Conservation (phyloP, 2,329 filamentous ascomycete genomes). For the Alternaria novae-zelandiae region DNA sequence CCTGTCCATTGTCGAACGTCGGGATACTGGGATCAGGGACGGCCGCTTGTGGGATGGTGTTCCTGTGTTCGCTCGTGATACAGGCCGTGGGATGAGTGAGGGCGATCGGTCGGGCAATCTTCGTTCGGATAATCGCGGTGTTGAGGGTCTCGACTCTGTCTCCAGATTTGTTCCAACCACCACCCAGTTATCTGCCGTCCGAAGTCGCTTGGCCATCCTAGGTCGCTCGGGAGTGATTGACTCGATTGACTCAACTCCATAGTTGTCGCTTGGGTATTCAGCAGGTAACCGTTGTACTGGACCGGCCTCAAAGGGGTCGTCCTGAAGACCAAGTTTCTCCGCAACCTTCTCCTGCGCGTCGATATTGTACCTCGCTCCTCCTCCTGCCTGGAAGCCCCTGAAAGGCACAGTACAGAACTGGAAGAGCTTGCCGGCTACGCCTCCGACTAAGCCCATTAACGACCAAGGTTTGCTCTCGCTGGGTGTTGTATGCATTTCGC, state of each 20-base stretch:
- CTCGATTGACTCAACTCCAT: slow-evolving; percentile 53
- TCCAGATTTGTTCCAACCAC: slow-evolving; percentile 54
- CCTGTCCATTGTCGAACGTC: slow-evolving; percentile 45
- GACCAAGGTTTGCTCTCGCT: slow-evolving; percentile 36
- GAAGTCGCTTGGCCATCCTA: slow-evolving; percentile 55
- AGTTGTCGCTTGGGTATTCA: slow-evolving; percentile 60
- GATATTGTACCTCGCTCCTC: slow-evolving; percentile 73
- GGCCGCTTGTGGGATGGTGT: slow-evolving; percentile 34
- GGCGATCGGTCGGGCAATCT: slow-evolving; percentile 35
- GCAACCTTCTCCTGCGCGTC: slow-evolving; percentile 41
- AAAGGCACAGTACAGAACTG: slow-evolving; percentile 81
- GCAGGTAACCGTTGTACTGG: slow-evolving; percentile 53
- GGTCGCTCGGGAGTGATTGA: slow-evolving; percentile 53
- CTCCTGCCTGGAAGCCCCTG: slow-evolving; percentile 84
- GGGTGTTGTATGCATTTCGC: slow-evolving; percentile 23
- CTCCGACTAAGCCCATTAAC: slow-evolving; percentile 67
- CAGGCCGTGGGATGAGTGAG: slow-evolving; percentile 46
- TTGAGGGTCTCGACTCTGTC: slow-evolving; percentile 62
- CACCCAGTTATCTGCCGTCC: slow-evolving; percentile 58
- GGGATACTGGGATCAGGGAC: slow-evolving; percentile 54
- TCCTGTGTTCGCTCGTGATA: slow-evolving; percentile 25
- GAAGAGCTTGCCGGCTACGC: slow-evolving; percentile 78
- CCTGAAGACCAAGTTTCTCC: slow-evolving; percentile 29
- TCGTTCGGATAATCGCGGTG: slow-evolving; percentile 46
- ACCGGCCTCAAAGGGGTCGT: slow-evolving; percentile 25